Conservation (phyloP, 2,329 filamentous ascomycete genomes). For the Epicoccum sorghinum region DNA sequence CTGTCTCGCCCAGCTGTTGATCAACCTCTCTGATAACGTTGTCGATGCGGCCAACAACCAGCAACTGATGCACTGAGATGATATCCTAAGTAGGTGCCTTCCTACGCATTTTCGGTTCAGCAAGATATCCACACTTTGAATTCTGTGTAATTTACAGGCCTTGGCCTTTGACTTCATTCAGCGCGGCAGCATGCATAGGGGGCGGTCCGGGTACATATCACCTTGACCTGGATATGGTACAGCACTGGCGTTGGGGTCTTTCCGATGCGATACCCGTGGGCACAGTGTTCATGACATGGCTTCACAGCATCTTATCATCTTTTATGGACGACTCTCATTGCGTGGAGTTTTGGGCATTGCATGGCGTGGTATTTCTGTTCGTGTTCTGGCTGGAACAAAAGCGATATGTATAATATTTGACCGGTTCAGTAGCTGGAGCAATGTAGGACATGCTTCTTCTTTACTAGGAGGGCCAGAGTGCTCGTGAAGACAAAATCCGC, state of each 20-base stretch:
- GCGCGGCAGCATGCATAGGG: slow-evolving; percentile 24
- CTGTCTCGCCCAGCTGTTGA: slow-evolving; percentile 93
- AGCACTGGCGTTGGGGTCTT: slow-evolving; percentile 34
- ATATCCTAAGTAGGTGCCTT: neutral
- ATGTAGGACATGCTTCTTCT: slow-evolving; percentile 12
- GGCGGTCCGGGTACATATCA: slow-evolving; percentile 24
- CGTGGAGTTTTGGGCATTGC: slow-evolving; percentile 40
- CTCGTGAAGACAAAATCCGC: no score
- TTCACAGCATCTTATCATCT: slow-evolving; percentile 33
- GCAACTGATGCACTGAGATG: slow-evolving; percentile 41
- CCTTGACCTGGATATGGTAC: slow-evolving; percentile 29
- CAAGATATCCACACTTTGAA: slow-evolving; percentile 15
- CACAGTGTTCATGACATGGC: slow-evolving; percentile 25
- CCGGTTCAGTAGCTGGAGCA: slow-evolving; percentile 11
- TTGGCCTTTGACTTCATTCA: slow-evolving; percentile 33
- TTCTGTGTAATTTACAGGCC: slow-evolving; percentile 30
- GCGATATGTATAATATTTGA: slow-evolving; percentile 34
- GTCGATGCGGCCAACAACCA: slow-evolving; percentile 57
- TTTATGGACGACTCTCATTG: slow-evolving; percentile 31
- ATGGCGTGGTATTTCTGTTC: slow-evolving; percentile 26
- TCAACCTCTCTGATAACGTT: slow-evolving; percentile 92
- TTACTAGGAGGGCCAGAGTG: neutral
- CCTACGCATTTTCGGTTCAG: slow-evolving; percentile 2
- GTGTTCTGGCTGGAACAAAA: slow-evolving; percentile 25
- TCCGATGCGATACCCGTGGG: slow-evolving; percentile 39